Evolutionary conservation across 2,329 filamentous ascomycete genomes (phyloP), one percentile per base, ranked within the genome.

Genomic region (Sporothrix variecibatus): DNA sequence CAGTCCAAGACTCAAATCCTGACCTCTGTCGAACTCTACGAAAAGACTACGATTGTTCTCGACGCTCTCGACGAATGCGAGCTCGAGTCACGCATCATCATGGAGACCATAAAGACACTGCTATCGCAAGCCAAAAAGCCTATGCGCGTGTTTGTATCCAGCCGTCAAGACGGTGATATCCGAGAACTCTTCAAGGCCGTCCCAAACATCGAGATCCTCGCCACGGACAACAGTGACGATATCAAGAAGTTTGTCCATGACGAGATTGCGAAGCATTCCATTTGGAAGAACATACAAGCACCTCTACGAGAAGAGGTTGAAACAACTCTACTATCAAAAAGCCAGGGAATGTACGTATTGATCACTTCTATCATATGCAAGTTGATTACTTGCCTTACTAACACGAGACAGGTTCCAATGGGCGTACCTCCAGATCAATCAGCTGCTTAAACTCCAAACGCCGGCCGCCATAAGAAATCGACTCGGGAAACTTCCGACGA

Each of bases 31-130:
- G 77, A 81, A 26, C 53, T 78, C 17, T 82, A 82, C 38, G 74
- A 77, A 1, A 76, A 76, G 17, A 81, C 80, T 3, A 82, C 78
- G 0, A 74, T 83, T 3, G 75, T 83, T 0, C 72, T 83, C 3
- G 82, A 83, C 71, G 82, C 81, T 31, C 69, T 83, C 56, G 82
- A 83, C 69, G 82, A 83, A 75, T 82, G 81, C 72, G 75, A 82
- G 6, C 60, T 72, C 3, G 62, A 73, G 5, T 74, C 76, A 2
- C 78, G 82, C 23, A 56, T 15, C 64, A 78, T 83, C 6, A 74
- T 82, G 26, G 73, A 80, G 9, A 40, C 71, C 0, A 73, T 84
- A 3, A 71, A 79, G 1, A 56, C 56, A 1, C 71, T 83, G 6
- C 9, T 81, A 1, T 31, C 38, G 2, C n/a, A 77, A 4, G 75